These are phyloP conservation scores for Verticillium isaacii DNA, from an alignment of 2,329 filamentous ascomycete genomes.

Conservation along the genomic window DNA sequence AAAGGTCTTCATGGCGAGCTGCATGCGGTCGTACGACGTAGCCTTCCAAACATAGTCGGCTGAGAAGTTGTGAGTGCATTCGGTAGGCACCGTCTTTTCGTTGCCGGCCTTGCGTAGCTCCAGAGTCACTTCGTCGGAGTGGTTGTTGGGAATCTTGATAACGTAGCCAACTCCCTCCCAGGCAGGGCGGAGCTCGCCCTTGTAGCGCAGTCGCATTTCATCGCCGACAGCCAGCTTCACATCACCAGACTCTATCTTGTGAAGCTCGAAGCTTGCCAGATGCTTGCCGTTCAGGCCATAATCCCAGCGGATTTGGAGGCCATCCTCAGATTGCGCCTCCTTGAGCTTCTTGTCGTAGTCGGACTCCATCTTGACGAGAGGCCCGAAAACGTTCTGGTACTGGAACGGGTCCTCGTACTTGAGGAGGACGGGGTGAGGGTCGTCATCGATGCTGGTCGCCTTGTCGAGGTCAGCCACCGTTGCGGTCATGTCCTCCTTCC, in stretches of 20 bases:
- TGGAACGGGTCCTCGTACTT: constrained; percentile 97
- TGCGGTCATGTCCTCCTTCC: constrained; percentile 90
- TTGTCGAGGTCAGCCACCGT: constrained; percentile 92
- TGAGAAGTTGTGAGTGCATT: constrained; percentile 96
- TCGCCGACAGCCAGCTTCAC: constrained; percentile 97
- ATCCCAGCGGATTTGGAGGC: constrained; percentile 91
- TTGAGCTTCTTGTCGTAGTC: constrained; percentile 99
- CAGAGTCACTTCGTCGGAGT: constrained; percentile 94
- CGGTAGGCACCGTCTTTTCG: constrained; percentile 91
- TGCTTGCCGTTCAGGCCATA: constrained; percentile 97
- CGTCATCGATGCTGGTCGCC: constrained; percentile 85
- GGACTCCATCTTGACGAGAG: constrained; percentile 96
- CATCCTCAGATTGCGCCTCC: constrained; percentile 95
- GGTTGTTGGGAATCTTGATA: constrained; percentile 98
- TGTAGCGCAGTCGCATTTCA: constrained; percentile 97
- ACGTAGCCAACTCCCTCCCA: constrained; percentile 99
- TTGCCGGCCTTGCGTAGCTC: constrained; percentile 92
- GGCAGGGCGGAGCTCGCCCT: constrained; percentile 81
- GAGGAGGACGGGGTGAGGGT: constrained; percentile 85
- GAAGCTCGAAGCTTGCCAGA: constrained; percentile 88
- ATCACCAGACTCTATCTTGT: constrained; percentile 95
- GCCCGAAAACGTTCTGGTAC: constrained; percentile 98
- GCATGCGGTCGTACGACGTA: constrained; percentile 98
- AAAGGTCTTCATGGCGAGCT: constrained; percentile 98
- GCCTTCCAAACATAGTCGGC: constrained; percentile 99